A percentile compares a stretch with the other conserved stretches of the same genome.
Conservation (phyloP, 2,329 filamentous ascomycete genomes). For the Drechslerella coelobrocha region DNA sequence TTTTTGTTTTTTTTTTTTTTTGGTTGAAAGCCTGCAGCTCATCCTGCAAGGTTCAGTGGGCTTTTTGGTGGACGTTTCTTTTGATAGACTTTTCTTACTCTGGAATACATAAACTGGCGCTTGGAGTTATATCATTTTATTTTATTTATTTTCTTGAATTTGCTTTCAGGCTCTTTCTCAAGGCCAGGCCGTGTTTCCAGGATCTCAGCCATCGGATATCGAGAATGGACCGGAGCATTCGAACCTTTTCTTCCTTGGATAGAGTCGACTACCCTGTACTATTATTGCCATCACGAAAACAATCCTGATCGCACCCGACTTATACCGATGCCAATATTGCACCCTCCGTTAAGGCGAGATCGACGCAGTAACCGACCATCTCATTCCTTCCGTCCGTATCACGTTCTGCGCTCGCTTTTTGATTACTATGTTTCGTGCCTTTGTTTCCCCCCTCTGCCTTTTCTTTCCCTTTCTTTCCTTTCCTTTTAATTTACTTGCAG, state of each 20-base stretch:
- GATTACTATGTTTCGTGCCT: no score
- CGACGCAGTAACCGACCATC: constrained; percentile 14
- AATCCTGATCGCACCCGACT: constrained; percentile 27
- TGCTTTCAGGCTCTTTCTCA: constrained; percentile 50
- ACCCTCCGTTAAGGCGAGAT: constrained; percentile 49
- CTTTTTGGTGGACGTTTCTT: constrained; percentile 1
- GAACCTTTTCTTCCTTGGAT: constrained; percentile 26
- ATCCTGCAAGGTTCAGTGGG: constrained; percentile 42
- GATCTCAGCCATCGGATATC: constrained; percentile 20
- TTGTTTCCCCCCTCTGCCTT: no score
- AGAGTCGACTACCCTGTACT: constrained; percentile 43
- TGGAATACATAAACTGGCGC: constrained; percentile 33
- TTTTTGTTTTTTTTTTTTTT: constrained; percentile 1
- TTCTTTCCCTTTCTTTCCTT: background rate
- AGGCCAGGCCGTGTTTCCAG: constrained; percentile 24
- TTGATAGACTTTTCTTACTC: constrained; percentile 26
- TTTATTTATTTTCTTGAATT: constrained; percentile 39
- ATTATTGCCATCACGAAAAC: constrained; percentile 48
- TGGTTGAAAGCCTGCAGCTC: constrained; percentile 3
- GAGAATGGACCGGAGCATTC: constrained; percentile 15
- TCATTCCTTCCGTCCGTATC: constrained; percentile 42
- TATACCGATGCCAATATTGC: constrained; percentile 41
- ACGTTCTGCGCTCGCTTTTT: no score
- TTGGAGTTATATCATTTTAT: constrained; percentile 40
- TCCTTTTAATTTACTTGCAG: constrained; percentile 27